phyloP scores from a whole-genome alignment of 495 filamentous ascomycete genomes.

The Penicillium daleae region DNA sequence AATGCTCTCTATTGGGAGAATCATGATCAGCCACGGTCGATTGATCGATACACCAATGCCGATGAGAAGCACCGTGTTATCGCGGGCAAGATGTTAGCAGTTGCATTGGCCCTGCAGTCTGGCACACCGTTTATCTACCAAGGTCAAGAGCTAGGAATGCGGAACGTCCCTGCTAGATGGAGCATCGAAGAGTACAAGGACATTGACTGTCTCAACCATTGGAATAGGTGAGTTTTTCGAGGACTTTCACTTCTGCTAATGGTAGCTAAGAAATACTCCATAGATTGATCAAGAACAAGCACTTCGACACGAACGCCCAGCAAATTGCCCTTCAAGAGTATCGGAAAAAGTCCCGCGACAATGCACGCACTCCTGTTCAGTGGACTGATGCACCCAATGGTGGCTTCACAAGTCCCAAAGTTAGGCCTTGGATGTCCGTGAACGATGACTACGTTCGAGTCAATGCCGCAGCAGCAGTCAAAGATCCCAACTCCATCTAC shows the following conservation, averaged over 20 bases:
- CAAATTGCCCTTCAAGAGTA: constrained; percentile 43
- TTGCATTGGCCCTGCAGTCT: constrained; percentile 59
- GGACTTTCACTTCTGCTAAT: not conserved
- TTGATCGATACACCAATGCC: constrained; percentile 62
- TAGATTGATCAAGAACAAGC: constrained; percentile 42
- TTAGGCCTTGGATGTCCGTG: constrained; percentile 65
- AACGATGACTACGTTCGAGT: constrained; percentile 53
- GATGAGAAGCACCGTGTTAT: constrained; percentile 48
- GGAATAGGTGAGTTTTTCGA: constrained; percentile 45
- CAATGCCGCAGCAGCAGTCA: constrained; percentile 56
- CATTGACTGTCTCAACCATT: constrained; percentile 69
- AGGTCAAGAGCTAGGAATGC: constrained; percentile 78
- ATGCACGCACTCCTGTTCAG: constrained; percentile 59
- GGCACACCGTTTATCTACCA: constrained; percentile 78
- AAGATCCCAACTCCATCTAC: constrained; percentile 50
- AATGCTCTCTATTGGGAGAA: constrained; percentile 75
- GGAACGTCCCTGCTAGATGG: constrained; percentile 68
- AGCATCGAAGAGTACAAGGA: constrained; percentile 71
- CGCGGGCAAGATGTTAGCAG: constrained; percentile 65
- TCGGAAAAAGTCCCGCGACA: constrained; percentile 58
- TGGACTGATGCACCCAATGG: constrained; percentile 54
- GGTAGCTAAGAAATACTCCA: not conserved
- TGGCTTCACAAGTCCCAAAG: constrained; percentile 54
- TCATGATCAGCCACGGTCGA: constrained; percentile 68
- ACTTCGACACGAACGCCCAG: constrained; percentile 39